Percentiles rank a stretch among this genome's conserved stretches.
These are phyloP conservation scores for Daldinia eschscholtzii DNA, from an alignment of 2,329 filamentous ascomycete genomes.

Conservation along the genomic window DNA sequence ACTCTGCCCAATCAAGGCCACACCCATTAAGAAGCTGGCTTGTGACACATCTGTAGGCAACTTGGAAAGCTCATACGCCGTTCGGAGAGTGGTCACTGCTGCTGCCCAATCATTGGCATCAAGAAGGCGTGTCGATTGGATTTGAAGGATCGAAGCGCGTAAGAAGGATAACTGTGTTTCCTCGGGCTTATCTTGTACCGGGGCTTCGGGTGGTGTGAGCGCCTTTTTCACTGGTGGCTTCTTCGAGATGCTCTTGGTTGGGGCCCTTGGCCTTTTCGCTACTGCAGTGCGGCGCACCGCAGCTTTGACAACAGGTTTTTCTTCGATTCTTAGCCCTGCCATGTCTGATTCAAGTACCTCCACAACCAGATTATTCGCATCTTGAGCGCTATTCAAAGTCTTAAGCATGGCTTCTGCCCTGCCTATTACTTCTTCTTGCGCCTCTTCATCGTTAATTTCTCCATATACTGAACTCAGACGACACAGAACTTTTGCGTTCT, in stretches of 20 bases:
- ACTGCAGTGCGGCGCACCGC: conserved; percentile 40
- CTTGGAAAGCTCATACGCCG: conserved; percentile 61
- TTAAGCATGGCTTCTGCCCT: conserved; percentile 64
- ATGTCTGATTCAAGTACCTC: conserved; percentile 56
- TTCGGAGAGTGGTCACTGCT: conserved; percentile 68
- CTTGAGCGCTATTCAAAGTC: conserved; percentile 48
- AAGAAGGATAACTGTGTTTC: conserved; percentile 56
- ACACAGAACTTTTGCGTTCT: conserved; percentile 63
- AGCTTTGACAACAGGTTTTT: conserved; percentile 47
- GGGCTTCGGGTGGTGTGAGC: conserved; percentile 29
- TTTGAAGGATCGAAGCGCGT: conserved; percentile 57
- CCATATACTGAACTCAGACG: conserved; percentile 69
- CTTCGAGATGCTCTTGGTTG: conserved; percentile 48
- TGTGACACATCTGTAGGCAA: conserved; percentile 57
- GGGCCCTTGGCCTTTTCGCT: conserved; percentile 38
- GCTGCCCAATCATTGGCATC: conserved; percentile 68
- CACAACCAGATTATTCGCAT: conserved; percentile 23
- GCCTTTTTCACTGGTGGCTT: conserved; percentile 49
- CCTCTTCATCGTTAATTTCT: conserved; percentile 60
- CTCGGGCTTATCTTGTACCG: conserved; percentile 40
- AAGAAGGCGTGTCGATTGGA: conserved; percentile 61
- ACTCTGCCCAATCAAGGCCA: conserved; percentile 75
- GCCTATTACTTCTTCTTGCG: conserved; percentile 59
- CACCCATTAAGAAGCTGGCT: conserved; percentile 73
- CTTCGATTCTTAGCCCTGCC: conserved; percentile 53